Percentiles rank a stretch among this genome's conserved stretches.
phyloP scores from a whole-genome alignment of 2,329 filamentous ascomycete species.

The Colletotrichum caudatum region DNA sequence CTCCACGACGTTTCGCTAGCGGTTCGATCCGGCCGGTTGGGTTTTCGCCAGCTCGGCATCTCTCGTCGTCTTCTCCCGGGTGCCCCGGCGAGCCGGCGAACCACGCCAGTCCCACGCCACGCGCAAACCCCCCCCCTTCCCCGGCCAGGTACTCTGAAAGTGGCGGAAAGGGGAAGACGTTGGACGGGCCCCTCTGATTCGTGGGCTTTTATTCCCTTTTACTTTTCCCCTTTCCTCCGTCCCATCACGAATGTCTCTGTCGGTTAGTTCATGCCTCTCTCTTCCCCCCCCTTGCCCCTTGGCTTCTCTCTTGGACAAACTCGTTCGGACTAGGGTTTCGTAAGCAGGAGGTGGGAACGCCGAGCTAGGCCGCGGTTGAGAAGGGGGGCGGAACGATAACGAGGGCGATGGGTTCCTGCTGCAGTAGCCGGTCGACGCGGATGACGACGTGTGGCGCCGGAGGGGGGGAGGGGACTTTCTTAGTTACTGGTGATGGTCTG shows the following conservation, averaged over 20 bases:
- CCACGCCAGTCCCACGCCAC: not conserved
- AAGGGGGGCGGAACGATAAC: too few species aligned
- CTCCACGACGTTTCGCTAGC: not conserved
- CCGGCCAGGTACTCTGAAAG: too few species aligned
- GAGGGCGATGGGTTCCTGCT: not conserved
- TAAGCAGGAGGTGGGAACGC: too few species aligned
- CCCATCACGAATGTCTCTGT: conserved; percentile 1
- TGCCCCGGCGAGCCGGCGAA: conserved; percentile 23
- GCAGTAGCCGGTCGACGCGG: not conserved
- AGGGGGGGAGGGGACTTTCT: not conserved
- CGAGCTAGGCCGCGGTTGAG: too few species aligned
- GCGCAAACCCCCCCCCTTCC: too few species aligned
- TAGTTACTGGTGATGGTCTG: too few species aligned
- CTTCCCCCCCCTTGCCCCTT: too few species aligned
- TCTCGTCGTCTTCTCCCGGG: not conserved
- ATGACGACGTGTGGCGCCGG: conserved; percentile 17
- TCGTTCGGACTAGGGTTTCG: too few species aligned
- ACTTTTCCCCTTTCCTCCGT: not conserved
- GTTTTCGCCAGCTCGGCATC: not conserved
- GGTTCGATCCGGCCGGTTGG: conserved; percentile 23
- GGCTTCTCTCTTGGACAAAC: too few species aligned
- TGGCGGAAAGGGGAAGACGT: too few species aligned
- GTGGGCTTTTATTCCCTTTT: conserved; percentile 3
- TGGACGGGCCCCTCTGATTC: conserved; percentile 12
- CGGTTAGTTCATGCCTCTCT: not conserved